A percentile compares a stretch with the other conserved stretches of the same genome.
Conservation (phyloP, 2,329 filamentous ascomycete species). For the Botrytis medusae region DNA sequence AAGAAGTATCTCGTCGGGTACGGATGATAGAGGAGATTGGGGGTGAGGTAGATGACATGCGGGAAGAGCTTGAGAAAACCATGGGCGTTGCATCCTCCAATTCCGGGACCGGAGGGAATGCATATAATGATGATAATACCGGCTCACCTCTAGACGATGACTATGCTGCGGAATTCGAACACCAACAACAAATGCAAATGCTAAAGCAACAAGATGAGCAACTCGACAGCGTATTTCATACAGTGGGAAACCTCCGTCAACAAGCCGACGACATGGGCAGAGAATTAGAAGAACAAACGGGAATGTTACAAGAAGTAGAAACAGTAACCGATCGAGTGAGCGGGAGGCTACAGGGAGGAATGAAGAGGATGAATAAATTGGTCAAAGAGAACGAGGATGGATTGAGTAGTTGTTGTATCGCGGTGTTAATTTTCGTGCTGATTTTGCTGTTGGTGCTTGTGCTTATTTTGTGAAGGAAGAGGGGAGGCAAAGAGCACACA, state of each 20-base stretch:
- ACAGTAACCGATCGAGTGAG: conserved; percentile 82
- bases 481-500: not conserved
- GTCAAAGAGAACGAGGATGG: conserved; percentile 88
- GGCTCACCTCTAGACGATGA: conserved; percentile 34
- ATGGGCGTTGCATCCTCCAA: conserved; percentile 43
- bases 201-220: conserved; percentile 95
- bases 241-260: conserved; percentile 83
- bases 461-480: conserved; percentile 51
- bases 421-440: conserved; percentile 80
- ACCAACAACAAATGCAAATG: conserved; percentile 85
- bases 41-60: conserved; percentile 85
- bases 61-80: conserved; percentile 71
- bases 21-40: conserved; percentile 87
- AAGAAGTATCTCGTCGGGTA: conserved; percentile 78
- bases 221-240: conserved; percentile 87
- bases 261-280: conserved; percentile 96
- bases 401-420: conserved; percentile 88
- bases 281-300: conserved; percentile 90
- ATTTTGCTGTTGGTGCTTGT: conserved; percentile 84
- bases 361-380: conserved; percentile 82
- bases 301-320: conserved; percentile 85
- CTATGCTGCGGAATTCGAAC: conserved; percentile 77
- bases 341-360: conserved; percentile 78
- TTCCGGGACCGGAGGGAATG: conserved; percentile 25
- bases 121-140: conserved; percentile 32